Evolutionary conservation across 805 yeast genomes (phyloP).

Genomic region (Yarrowia yakushimensis): DNA sequence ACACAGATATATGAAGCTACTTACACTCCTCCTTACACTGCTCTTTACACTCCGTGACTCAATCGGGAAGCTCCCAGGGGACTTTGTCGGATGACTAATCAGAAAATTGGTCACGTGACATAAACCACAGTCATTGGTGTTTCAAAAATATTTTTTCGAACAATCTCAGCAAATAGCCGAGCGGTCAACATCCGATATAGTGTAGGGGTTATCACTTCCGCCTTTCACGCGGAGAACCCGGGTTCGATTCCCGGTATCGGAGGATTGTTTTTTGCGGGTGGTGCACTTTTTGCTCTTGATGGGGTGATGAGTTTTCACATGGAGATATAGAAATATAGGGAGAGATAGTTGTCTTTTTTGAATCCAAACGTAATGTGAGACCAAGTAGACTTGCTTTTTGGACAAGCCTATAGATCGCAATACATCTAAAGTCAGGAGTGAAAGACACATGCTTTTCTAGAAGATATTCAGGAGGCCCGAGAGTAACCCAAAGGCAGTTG

Average conservation of each 20-base stretch:
- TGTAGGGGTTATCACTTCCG: conserved; percentile 25
- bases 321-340: too few species aligned
- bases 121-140: not conserved
- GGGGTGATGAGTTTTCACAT: too few species aligned
- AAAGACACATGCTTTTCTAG: not conserved
- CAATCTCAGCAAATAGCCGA: not conserved
- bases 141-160: not conserved
- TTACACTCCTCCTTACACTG: too few species aligned
- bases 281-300: not conserved
- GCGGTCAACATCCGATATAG: conserved; percentile 26
- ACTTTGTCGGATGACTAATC: too few species aligned
- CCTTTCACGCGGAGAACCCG: conserved; percentile 25
- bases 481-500: not conserved
- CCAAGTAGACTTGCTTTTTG: not conserved
- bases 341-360: not conserved
- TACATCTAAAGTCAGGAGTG: not conserved
- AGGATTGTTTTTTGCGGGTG: not conserved
- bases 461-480: conserved; percentile 5
- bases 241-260: conserved; percentile 26
- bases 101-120: not conserved
- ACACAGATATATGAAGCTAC: too few species aligned
- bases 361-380: not conserved
- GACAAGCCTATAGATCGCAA: too few species aligned
- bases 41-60: too few species aligned
- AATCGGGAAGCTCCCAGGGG: too few species aligned